Conservation (phyloP, 768 basidiomycete species). For the Tricholomella constricta region DNA sequence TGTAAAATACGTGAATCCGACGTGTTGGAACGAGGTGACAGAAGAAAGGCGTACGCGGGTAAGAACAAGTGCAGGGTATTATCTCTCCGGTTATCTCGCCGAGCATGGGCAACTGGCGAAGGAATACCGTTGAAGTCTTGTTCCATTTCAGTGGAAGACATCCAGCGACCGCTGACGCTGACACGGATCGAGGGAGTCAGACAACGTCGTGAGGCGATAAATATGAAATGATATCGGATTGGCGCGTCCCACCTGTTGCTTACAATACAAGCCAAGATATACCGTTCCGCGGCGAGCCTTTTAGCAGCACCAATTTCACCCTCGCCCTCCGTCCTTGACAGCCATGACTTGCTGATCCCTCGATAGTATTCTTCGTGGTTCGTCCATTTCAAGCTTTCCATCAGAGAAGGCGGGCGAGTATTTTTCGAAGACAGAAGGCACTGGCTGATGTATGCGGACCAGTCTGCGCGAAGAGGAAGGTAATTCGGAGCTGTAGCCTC, state of each 20-base stretch:
- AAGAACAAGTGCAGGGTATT: slow-evolving; percentile 58
- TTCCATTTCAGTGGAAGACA: slow-evolving; percentile 69
- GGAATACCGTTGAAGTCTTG: slow-evolving; percentile 65
- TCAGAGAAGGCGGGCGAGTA: slow-evolving; percentile 26
- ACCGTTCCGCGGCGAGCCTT: slow-evolving; percentile 55
- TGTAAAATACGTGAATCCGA: slow-evolving; percentile 25
- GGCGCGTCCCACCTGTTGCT: slow-evolving; percentile 58
- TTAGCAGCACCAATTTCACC: slow-evolving; percentile 45
- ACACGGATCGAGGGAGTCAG: background rate
- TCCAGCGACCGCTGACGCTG: slow-evolving; percentile 72
- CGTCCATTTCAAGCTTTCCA: slow-evolving; percentile 58
- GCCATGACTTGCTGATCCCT: slow-evolving; percentile 72
- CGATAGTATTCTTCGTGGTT: slow-evolving; percentile 70
- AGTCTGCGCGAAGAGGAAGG: slow-evolving; percentile 54
- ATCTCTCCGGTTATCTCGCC: slow-evolving; percentile 22
- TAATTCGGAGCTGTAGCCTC: background rate
- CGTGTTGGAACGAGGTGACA: background rate
- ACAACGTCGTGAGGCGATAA: background rate
- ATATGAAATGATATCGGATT: background rate
- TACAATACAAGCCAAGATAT: slow-evolving; percentile 71
- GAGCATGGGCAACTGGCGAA: slow-evolving; percentile 12
- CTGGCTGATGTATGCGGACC: slow-evolving; percentile 57
- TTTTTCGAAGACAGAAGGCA: slow-evolving; percentile 13
- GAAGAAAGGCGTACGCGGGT: slow-evolving; percentile 51
- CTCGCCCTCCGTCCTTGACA: slow-evolving; percentile 44